Base-by-base conservation (phyloP, 208 protist species). In the Trypanosoma congolense region DNA sequence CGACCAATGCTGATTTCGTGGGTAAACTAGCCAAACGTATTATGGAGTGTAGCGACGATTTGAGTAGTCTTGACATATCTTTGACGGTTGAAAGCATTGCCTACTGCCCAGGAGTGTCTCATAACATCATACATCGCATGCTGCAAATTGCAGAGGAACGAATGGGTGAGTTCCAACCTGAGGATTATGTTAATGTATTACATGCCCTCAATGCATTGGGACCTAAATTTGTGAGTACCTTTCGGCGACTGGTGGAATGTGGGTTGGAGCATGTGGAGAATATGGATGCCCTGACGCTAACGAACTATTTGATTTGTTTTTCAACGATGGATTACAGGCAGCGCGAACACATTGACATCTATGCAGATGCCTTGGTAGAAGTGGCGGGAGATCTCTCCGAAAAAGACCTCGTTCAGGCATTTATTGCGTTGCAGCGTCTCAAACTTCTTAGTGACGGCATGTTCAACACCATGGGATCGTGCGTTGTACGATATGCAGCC, bases 301-400 rank as follows among this genome's bases (percentile, higher is more conserved):
- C 79, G 48, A 63, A 76, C 38, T 94, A 77, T 49, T 50, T 94
- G 44, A 65, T 68, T 12, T 71, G 73, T 45, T 94, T 94, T 53
- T 57, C 70, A 9, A 24, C 62, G 10, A 56, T 90, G 44, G 56
- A 83, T 40, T 94, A 90, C 66, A 58, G 29, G 9, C 57, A 84
- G 1, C 78, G 77, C 10, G 79, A 83, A 42, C 87, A 94, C 57
- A 46, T 94, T 8, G 87, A 94, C 36, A 92, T 94, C 54, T 92
- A 86, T 52, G 83, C 81, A 0, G 87, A 94, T 56, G 83, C 87
- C 3, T 60, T 94, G 6, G 73, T 94, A 19, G 79, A 92, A 21
- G 73, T 88, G 2, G 62, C 82, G 2, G 48, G 21, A 28, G 83
- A 94, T 46, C 68, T 94, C 9, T 57, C 59, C 22, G 77, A 94